phyloP scores from a whole-genome alignment of 768 basidiomycete species.

The Crassisporium funariophilum region DNA sequence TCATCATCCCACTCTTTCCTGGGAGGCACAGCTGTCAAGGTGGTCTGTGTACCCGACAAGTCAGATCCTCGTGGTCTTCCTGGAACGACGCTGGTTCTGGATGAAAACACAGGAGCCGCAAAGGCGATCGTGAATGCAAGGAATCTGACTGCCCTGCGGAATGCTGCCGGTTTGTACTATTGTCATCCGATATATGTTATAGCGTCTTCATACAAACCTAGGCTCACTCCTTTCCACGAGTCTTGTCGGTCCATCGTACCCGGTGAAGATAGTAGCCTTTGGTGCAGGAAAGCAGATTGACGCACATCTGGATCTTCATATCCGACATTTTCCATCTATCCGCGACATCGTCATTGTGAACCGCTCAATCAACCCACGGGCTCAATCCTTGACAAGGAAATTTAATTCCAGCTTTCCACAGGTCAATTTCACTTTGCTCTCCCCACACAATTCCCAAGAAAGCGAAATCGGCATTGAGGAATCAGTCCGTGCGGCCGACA shows the following conservation, averaged over 20 bases:
- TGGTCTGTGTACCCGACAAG: conserved; percentile 71
- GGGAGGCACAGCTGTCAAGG: conserved; percentile 68
- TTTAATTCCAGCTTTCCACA: conserved; percentile 25
- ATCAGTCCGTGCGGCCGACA: conserved; percentile 43
- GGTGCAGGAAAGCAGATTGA: conserved; percentile 75
- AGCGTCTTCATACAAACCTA: conserved; percentile 23
- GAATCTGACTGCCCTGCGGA: conserved; percentile 76
- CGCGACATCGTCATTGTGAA: conserved; percentile 60
- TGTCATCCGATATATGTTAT: not conserved
- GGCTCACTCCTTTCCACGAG: conserved; percentile 70
- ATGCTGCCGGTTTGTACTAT: conserved; percentile 67
- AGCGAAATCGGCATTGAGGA: conserved; percentile 21
- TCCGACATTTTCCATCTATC: conserved; percentile 59
- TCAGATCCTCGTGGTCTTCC: conserved; percentile 62
- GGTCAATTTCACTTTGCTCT: conserved; percentile 24
- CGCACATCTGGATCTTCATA: conserved; percentile 63
- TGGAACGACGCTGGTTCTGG: conserved; percentile 73
- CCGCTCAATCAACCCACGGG: conserved; percentile 54
- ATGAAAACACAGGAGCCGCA: conserved; percentile 68
- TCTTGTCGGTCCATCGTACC: conserved; percentile 45
- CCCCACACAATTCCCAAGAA: conserved; percentile 9
- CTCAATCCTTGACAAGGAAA: conserved; percentile 35
- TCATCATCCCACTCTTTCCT: conserved; percentile 5
- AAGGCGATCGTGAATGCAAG: conserved; percentile 80
- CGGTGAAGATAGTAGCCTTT: conserved; percentile 57